Base-by-base conservation (phyloP, 371 early-diverging fungal species). In the Apophysomyces ossiformis region DNA sequence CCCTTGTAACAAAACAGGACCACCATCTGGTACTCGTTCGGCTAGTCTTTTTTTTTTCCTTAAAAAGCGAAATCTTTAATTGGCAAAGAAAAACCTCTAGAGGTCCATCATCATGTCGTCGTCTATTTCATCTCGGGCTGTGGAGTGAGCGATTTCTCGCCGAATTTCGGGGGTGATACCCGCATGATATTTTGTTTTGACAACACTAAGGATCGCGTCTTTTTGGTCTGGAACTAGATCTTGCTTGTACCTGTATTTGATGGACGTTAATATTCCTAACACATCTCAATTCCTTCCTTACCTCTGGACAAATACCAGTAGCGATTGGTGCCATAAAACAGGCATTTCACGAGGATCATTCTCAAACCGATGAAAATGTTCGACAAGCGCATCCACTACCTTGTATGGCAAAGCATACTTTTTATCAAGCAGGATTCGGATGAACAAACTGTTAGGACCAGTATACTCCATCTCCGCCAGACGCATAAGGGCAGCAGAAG, bases 371-470 rank as follows among this genome's bases (percentile, higher is more conserved):
- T 92, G 71, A 76, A 96, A 98, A 84, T 99, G 98, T 79, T 92
- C 90, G 15, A 99, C 97, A 44, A 99, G 72, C 18, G 94, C 89
- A 77, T 97, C 98, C 15, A 99, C 90, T 35, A 97, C 98, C 82
- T 95, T 94, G 88, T 89, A 97, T 0, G 98, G 99, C 69, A 98
- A 83, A 11, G 99, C 98, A 66, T 98, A 98, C 79, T 99, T 99
- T 72, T 98, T 99, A 79, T 99, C 99, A 35, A 99, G 85, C 56
- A 99, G 85, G 57, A 97, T 85, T 65, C 97, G 94, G 66, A 99
- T 94, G 74, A 99, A 97, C 66, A 98, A 79, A 58, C 90, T 89
- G 75, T 93, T 95, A 66, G 98, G 90, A 41, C 95, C 97, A n/a
- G 95, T 92, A 81, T 98, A 98, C 36, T 96, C 96, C 95, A 97